Conservation (phyloP, 2,329 filamentous ascomycete species). For the Teratosphaeria zuluensis region DNA sequence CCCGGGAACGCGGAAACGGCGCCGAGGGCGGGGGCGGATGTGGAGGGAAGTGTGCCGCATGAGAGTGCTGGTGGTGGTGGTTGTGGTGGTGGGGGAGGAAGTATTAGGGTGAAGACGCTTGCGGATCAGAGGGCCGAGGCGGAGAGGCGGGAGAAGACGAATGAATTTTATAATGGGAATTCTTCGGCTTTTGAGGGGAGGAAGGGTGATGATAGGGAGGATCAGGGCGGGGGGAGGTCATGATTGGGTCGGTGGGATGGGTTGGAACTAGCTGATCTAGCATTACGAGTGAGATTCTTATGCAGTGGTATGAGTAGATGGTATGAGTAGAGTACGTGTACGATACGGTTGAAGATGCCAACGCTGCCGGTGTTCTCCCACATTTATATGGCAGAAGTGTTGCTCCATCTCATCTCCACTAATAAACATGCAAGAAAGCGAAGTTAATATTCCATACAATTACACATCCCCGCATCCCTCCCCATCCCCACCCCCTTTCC, state of each 20-base stretch:
- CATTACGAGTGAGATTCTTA: no score
- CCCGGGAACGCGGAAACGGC: slow-evolving; percentile 9
- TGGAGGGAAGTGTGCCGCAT: background rate
- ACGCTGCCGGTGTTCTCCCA: no score
- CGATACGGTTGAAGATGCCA: no score
- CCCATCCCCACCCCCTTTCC: background rate
- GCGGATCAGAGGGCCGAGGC: slow-evolving; percentile 33
- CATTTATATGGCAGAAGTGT: no score
- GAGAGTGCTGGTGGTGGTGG: background rate
- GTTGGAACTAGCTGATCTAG: no score
- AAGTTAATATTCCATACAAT: background rate
- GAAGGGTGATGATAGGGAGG: slow-evolving; percentile 47
- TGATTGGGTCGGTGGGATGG: background rate
- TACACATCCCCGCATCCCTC: background rate
- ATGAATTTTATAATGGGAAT: slow-evolving; percentile 80
- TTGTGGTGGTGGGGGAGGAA: slow-evolving; percentile 7
- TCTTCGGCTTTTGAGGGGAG: slow-evolving; percentile 51
- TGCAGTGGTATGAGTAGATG: no score
- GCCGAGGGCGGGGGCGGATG: background rate
- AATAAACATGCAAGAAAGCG: background rate
- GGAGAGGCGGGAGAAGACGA: slow-evolving; percentile 33
- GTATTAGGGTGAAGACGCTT: slow-evolving; percentile 35
- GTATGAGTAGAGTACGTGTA: no score
- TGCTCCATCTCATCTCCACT: background rate
- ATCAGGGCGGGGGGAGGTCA: slow-evolving; percentile 5